phyloP scores from a whole-genome alignment of 225 moss, liverwort and hornwort species.

The Antitrichia curtipendula region DNA sequence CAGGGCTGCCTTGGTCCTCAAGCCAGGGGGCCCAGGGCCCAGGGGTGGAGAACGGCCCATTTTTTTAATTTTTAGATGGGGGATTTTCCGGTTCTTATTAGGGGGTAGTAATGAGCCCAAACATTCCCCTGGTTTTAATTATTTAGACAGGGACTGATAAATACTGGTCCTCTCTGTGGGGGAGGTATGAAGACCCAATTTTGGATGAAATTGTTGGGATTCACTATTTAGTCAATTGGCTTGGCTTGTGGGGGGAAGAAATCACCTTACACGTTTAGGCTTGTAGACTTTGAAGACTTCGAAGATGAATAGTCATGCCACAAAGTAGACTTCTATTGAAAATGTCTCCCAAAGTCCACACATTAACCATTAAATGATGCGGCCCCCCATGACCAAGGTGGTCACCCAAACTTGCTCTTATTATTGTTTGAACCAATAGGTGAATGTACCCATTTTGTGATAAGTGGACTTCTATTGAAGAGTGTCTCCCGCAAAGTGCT shows the following conservation, averaged over 20 bases:
- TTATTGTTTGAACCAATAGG: too few species aligned
- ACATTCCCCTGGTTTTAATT: neutral
- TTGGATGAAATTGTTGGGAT: neutral
- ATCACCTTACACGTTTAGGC: neutral
- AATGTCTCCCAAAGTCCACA: too few species aligned
- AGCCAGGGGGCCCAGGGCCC: neutral
- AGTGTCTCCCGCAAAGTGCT: too few species aligned
- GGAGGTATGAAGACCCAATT: too few species aligned
- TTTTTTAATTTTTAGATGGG: too few species aligned
- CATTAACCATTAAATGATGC: accelerated
- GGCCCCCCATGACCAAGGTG: accelerated
- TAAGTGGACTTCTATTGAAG: too few species aligned
- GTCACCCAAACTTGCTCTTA: accelerated
- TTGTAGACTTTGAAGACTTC: too few species aligned
- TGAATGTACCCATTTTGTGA: too few species aligned
- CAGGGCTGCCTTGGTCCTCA: slow-evolving; percentile 4
- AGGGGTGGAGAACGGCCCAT: neutral
- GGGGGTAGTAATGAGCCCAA: neutral
- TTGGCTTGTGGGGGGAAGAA: neutral
- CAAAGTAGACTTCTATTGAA: too few species aligned
- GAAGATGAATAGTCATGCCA: too few species aligned
- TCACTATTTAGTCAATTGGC: neutral
- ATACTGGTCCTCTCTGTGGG: too few species aligned
- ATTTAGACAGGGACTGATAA: too few species aligned
- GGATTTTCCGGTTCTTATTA: neutral